A percentile compares a stretch with the other conserved stretches of the same genome.
Conservation (phyloP, 164 flowering plant species). For the Vitis amurensis region DNA sequence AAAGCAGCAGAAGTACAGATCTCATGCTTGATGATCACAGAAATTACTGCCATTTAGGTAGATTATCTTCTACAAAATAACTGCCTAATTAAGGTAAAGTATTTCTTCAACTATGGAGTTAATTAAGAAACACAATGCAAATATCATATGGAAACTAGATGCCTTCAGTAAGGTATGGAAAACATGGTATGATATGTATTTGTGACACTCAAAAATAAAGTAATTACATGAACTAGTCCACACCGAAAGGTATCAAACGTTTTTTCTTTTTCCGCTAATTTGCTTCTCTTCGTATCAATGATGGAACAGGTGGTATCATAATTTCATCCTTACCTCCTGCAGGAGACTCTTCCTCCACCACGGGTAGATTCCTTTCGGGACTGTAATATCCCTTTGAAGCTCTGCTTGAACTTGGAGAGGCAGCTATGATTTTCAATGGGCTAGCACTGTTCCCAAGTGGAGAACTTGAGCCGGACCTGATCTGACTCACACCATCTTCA, state of each 20-base stretch:
- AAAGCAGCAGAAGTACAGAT: not conserved
- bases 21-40: not conserved
- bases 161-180: no score
- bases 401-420: conserved; percentile 28
- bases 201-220: no score
- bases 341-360: conserved; percentile 21
- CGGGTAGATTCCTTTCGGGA: conserved; percentile 22
- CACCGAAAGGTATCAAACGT: no score
- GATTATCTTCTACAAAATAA: no score
- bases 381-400: conserved; percentile 16
- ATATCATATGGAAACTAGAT: no score
- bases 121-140: no score
- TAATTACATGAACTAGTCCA: no score
- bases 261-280: not conserved
- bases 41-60: not conserved
- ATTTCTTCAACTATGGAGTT: no score
- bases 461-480: conserved; percentile 29
- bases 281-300: conserved; percentile 25
- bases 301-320: conserved; percentile 35
- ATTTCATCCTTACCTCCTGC: conserved; percentile 19
- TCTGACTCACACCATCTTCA: conserved; percentile 26
- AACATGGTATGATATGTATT: no score
- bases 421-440: conserved; percentile 10
- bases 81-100: no score
- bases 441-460: conserved; percentile 20